Conservation (phyloP, 2,329 filamentous ascomycete species). For the Diaporthe capsici region DNA sequence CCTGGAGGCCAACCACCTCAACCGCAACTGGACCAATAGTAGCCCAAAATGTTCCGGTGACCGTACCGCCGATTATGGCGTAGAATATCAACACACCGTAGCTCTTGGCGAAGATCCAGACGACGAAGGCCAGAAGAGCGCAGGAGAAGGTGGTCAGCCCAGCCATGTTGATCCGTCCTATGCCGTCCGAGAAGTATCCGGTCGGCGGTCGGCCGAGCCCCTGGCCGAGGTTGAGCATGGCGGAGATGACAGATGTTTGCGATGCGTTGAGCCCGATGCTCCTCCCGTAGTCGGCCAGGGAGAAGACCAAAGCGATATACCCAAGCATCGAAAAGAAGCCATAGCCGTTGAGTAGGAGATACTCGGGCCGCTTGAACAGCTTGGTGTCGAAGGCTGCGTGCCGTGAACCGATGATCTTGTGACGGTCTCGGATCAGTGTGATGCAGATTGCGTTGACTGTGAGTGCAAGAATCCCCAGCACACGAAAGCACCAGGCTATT, state of each 20-base stretch:
- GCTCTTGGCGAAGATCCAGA: constrained; percentile 79
- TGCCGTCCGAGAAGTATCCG: constrained; percentile 78
- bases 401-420: constrained; percentile 77
- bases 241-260: constrained; percentile 79
- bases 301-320: constrained; percentile 83
- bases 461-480: constrained; percentile 74
- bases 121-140: constrained; percentile 75
- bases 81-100: constrained; percentile 81
- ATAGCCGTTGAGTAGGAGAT: constrained; percentile 75
- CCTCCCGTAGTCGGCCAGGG: constrained; percentile 79
- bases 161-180: constrained; percentile 82
- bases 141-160: constrained; percentile 73
- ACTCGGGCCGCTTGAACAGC: constrained; percentile 74
- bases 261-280: constrained; percentile 75
- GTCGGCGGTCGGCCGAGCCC: constrained; percentile 79
- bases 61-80: constrained; percentile 72
- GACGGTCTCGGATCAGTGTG: constrained; percentile 77
- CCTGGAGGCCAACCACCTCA: constrained; percentile 79
- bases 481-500: constrained; percentile 76
- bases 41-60: constrained; percentile 80
- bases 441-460: constrained; percentile 75
- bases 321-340: constrained; percentile 80
- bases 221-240: constrained; percentile 77
- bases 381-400: constrained; percentile 75
- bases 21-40: constrained; percentile 78